Evolutionary conservation across 345 rosid genomes (phyloP).

Genomic region (Arabis hirsuta): DNA sequence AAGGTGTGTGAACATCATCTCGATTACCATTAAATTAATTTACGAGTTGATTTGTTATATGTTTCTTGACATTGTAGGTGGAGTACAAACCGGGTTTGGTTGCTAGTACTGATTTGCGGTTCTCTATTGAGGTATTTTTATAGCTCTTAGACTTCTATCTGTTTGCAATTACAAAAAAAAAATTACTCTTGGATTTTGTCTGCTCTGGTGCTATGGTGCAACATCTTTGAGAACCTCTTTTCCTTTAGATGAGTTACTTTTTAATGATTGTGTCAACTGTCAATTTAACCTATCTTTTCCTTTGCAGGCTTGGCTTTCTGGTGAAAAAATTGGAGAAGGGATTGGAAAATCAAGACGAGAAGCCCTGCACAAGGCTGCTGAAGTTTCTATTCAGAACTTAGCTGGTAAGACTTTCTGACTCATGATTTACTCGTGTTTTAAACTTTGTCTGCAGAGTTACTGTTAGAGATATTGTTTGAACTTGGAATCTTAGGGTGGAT

Average conservation of each 20-base stretch:
- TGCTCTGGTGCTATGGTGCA: conserved; percentile 3
- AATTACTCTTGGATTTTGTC: not conserved
- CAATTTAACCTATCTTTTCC: conserved; percentile 23
- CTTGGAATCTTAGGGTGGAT: conserved; percentile 7
- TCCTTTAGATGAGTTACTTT: conserved; percentile 11
- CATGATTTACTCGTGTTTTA: conserved; percentile 13
- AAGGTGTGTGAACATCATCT: conserved; percentile 57
- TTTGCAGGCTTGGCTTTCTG: conserved; percentile 83
- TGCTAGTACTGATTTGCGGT: conserved; percentile 71
- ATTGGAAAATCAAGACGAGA: conserved; percentile 85
- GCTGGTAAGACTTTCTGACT: conserved; percentile 61
- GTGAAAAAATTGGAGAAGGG: conserved; percentile 83
- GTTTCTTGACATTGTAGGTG: conserved; percentile 58
- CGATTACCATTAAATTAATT: conserved; percentile 7
- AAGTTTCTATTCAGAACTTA: conserved; percentile 67
- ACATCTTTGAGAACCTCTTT: conserved; percentile 26
- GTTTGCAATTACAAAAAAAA: not conserved
- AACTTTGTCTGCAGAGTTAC: conserved; percentile 12
- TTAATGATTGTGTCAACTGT: conserved; percentile 2
- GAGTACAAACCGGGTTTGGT: conserved; percentile 74
- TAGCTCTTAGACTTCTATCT: conserved; percentile 31
- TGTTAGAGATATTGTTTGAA: conserved; percentile 15
- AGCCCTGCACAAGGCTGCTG: conserved; percentile 83
- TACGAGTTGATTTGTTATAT: conserved; percentile 16
- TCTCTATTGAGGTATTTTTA: conserved; percentile 74